These are phyloP conservation scores for Aspergillus hortae DNA, from an alignment of 2,329 filamentous ascomycete genomes.

Conservation along the genomic window DNA sequence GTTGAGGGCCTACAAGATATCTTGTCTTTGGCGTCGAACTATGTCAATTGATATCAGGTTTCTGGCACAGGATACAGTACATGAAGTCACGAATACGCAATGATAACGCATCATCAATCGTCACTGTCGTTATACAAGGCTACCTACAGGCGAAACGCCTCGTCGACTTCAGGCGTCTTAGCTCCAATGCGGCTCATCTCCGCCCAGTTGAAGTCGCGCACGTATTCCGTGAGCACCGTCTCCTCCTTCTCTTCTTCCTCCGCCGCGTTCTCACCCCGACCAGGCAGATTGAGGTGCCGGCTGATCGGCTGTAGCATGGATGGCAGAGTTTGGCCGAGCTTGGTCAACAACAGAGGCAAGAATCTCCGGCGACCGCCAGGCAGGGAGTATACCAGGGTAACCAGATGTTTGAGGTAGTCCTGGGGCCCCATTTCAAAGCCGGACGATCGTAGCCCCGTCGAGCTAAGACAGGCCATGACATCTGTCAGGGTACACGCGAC, in stretches of 20 bases:
- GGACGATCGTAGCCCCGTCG: slow-evolving; percentile 58
- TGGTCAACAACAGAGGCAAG: slow-evolving; percentile 70
- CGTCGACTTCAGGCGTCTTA: slow-evolving; percentile 18
- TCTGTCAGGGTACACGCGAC: slow-evolving; percentile 71
- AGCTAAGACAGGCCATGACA: slow-evolving; percentile 61
- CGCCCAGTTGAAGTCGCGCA: slow-evolving; percentile 16
- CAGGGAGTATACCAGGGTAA: slow-evolving; percentile 64
- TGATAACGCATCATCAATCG: background rate
- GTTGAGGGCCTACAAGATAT: slow-evolving; percentile 18
- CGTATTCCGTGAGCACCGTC: background rate
- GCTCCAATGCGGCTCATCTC: slow-evolving; percentile 21
- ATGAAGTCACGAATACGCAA: background rate
- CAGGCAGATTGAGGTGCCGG: slow-evolving; percentile 18
- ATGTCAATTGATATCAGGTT: background rate
- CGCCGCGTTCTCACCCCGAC: background rate
- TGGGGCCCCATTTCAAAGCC: slow-evolving; percentile 65
- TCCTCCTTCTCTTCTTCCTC: background rate
- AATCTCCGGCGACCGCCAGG: slow-evolving; percentile 75
- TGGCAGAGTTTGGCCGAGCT: slow-evolving; percentile 69
- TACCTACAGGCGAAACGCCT: slow-evolving; percentile 10
- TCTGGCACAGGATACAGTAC: background rate
- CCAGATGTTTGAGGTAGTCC: slow-evolving; percentile 68
- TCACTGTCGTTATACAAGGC: background rate
- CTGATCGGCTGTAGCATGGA: slow-evolving; percentile 17
- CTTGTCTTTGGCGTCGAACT: slow-evolving; percentile 10